phyloP scores from a whole-genome alignment of 805 yeast species.

The Saccharomycopsis microspora region DNA sequence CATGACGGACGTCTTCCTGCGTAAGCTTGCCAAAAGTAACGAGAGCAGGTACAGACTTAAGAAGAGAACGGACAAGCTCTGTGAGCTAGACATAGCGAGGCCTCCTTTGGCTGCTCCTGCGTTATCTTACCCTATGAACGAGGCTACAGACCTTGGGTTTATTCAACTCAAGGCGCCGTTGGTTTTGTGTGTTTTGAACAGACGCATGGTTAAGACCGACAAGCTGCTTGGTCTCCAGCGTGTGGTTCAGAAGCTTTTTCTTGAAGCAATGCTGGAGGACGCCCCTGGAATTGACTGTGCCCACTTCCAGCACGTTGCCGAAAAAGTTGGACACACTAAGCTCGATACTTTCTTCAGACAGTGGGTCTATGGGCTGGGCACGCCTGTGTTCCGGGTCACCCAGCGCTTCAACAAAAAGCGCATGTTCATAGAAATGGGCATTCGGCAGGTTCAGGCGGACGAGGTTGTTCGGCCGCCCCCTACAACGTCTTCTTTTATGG shows the following conservation, averaged over 20 bases:
- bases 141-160: slow-evolving; percentile 41
- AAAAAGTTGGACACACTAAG: slow-evolving; percentile 80
- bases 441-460: slow-evolving; percentile 75
- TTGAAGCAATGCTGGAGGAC: slow-evolving; percentile 95
- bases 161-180: slow-evolving; percentile 74
- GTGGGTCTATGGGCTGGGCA: slow-evolving; percentile 87
- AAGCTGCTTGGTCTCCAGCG: slow-evolving; percentile 86
- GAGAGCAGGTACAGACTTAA: slow-evolving; percentile 68
- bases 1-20: slow-evolving; percentile 67
- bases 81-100: slow-evolving; percentile 64
- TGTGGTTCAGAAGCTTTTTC: slow-evolving; percentile 79
- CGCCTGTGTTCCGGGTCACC: slow-evolving; percentile 78
- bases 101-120: slow-evolving; percentile 72
- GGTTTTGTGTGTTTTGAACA: slow-evolving; percentile 72
- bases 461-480: slow-evolving; percentile 31
- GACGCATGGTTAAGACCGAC: slow-evolving; percentile 93
- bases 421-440: slow-evolving; percentile 89
- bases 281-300: slow-evolving; percentile 60
- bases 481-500: slow-evolving; percentile 25
- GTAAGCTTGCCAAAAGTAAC: slow-evolving; percentile 69
- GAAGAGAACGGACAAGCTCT: slow-evolving; percentile 49
- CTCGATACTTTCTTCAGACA: slow-evolving; percentile 79
- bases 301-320: slow-evolving; percentile 91
- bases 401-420: slow-evolving; percentile 91
- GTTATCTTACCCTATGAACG: slow-evolving; percentile 49